Base-by-base conservation (phyloP, 1,284 basidiomycete species). In the Sanguinoderma infundibulare region DNA sequence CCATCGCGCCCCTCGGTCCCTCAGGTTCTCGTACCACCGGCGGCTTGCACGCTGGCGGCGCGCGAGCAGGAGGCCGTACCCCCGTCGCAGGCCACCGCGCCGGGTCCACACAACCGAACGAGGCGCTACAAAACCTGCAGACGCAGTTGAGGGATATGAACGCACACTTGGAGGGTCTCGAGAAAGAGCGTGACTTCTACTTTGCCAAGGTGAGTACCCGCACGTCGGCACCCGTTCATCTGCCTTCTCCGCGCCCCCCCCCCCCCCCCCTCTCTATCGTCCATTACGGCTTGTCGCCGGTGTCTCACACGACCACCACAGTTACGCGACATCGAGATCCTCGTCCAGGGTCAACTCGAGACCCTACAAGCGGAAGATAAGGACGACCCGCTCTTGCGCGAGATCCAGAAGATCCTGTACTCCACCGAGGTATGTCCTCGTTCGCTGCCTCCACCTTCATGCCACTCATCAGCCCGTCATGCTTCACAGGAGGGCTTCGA, bases 131-230 rank as follows among this genome's bases (percentile, higher is more conserved):
- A 65, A 82, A 82, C 46, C 78, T 98, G 51, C 91, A 91, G 61
- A 77, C 79, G 0, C 94, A 98, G 76, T 80, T 98, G 63, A 84
- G 87, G 69, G 97, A 98, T 68, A 83, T 98, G 81, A 87, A 89
- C 58, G 75, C 83, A 1, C 91, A 94, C 70, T 82, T 98, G 65
- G 95, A 96, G 74, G 92, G 92, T 0, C 80, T 96, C 44, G 93
- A 96, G 81, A 97, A 95, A 79, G 96, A 98, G 80, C 82, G 96
- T 46, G 96, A 98, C 76, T 99, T 99, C 76, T 99, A 99, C 79
- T 99, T 98, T 79, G 90, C 92, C 70, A 99, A 98, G 87, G 94
- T 93, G 66, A 54, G 84, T 72, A 5, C 35, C 51, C 28, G 15
- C 24, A 14, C 24, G 32, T n/a, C 15, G 20, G 17, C 14, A 17